Evolutionary conservation across 106 monocot genomes (phyloP).

Genomic region (Cymbidium sinense): DNA sequence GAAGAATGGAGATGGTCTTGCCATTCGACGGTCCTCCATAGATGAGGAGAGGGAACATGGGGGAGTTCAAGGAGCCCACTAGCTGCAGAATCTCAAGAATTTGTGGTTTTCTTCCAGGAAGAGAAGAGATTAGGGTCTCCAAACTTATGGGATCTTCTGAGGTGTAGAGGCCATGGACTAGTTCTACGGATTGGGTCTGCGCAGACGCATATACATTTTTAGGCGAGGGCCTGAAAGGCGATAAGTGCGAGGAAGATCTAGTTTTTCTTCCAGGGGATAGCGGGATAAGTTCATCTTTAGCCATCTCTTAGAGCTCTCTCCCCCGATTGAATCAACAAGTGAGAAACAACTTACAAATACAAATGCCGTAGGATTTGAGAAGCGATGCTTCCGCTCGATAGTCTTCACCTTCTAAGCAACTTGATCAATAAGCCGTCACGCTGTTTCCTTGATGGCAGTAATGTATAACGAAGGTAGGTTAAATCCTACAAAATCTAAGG

Average conservation of each 20-base stretch:
- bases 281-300: not conserved
- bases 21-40: constrained; percentile 74
- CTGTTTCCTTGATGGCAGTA: no score
- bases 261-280: constrained; percentile 15
- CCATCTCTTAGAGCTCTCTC: not conserved
- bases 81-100: constrained; percentile 33
- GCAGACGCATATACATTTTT: not conserved
- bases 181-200: constrained; percentile 2
- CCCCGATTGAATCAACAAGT: no score
- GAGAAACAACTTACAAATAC: no score
- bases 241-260: constrained; percentile 8
- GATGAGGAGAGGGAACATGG: constrained; percentile 62
- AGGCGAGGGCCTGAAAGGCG: not conserved
- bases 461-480: no score
- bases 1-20: constrained; percentile 57
- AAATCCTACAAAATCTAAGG: no score
- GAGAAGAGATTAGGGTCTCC: constrained; percentile 20
- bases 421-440: no score
- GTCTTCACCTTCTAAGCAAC: no score
- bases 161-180: not conserved
- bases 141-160: constrained; percentile 7
- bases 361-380: no score
- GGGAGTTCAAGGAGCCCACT: constrained; percentile 57
- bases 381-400: no score
- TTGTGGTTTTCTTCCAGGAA: constrained; percentile 37